Conservation (phyloP, 1,284 basidiomycete species). For the Malassezia equina region DNA sequence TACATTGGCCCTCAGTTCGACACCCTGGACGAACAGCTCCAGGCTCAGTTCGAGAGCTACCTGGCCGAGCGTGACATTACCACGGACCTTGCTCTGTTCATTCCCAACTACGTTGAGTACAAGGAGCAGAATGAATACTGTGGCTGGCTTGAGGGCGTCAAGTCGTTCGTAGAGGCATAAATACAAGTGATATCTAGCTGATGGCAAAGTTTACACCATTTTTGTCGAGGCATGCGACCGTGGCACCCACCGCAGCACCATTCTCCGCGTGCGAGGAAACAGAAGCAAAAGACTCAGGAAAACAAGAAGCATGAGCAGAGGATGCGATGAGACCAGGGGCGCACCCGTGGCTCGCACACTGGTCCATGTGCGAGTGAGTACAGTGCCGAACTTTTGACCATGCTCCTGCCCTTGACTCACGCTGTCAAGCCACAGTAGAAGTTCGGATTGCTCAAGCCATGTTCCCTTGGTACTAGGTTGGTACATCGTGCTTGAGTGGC, state of each 20-base stretch:
- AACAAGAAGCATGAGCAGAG: slow-evolving; percentile 2
- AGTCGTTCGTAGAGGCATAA: slow-evolving; percentile 68
- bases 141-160: slow-evolving; percentile 73
- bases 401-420: neutral
- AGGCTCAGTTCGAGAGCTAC: slow-evolving; percentile 74
- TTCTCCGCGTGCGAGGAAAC: slow-evolving; percentile 7
- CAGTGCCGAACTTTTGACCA: slow-evolving; percentile 4
- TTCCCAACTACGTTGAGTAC: slow-evolving; percentile 46
- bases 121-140: slow-evolving; percentile 65
- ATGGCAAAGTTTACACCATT: slow-evolving; percentile 3
- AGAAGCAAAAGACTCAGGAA: slow-evolving; percentile 4
- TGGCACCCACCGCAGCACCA: neutral
- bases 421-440: neutral
- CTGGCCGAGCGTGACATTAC: slow-evolving; percentile 77
- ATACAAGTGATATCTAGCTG: neutral
- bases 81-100: slow-evolving; percentile 58
- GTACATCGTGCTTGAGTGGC: neutral
- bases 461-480: neutral
- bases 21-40: slow-evolving; percentile 73
- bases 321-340: neutral
- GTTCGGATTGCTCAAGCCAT: neutral
- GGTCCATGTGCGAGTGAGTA: slow-evolving; percentile 5
- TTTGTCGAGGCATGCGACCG: slow-evolving; percentile 1
- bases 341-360: neutral
- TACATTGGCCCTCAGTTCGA: slow-evolving; percentile 93